Evolutionary conservation across 1,284 basidiomycete species (phyloP), one percentile per base, ranked within the genome.

Genomic region (Pseudozyma thailandica): DNA sequence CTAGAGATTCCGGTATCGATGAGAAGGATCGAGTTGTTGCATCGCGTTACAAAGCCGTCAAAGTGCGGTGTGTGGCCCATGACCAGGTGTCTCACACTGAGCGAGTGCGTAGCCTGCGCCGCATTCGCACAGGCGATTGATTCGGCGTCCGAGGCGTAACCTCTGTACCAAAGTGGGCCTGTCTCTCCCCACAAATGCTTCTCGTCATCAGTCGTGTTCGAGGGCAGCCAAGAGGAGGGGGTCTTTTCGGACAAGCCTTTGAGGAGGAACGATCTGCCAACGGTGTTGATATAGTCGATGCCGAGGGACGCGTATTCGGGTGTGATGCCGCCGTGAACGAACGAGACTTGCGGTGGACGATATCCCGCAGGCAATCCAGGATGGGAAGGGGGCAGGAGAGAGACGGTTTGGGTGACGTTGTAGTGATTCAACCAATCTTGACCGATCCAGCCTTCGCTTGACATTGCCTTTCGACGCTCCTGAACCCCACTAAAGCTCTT

Each of bases 401-500:
- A 33, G 10, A 82, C 41, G 1, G 47, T 50, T 16, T 74, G 52
- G 0, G 77, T 79, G 18, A 82, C 54, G 37, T 71, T 75, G 63
- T 75, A 82, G 41, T 61, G 16, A 1, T 52, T 8, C 15, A 80
- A 39, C 81, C 81, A 82, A 15, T 75, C 71, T 25, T 53, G 33
- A 0, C 81, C 81, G 12, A 82, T 66, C 81, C 81, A 82, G 13
- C 81, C 81, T 3, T 90, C 6, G 79, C 83, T 12, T 80, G 76
- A 68, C 53, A 83, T 76, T 23, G 75, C 79, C 0, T 50, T 13
- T 1, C 78, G 25, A 6, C 81, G 62, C 18, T 43, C 68, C 2
- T 57, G 31, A 0, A 44, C 20, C 0, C 80, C 80, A 12, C 83
- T 80, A 27, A 83, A 84, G 7, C 78, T 77, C 5, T 65, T 68